A percentile compares a stretch with the other conserved stretches of the same genome.
Evolutionary conservation across 192 early-diverging fungal genomes (phyloP).

Genomic region (Linnemannia hyalina): DNA sequence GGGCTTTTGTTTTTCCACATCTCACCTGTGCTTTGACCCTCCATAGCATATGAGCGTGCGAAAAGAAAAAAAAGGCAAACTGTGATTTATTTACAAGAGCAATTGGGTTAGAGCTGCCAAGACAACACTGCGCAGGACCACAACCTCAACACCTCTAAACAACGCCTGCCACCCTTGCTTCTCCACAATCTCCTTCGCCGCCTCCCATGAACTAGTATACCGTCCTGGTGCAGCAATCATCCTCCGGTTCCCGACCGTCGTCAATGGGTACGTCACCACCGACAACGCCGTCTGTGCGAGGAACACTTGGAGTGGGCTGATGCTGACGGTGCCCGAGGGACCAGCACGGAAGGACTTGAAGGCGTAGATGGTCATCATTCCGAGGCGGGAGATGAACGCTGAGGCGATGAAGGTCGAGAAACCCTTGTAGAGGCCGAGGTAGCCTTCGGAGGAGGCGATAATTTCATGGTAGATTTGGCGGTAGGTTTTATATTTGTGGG

Average conservation of each 20-base stretch:
- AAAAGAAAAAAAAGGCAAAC: no score
- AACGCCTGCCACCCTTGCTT: conserved; percentile 38
- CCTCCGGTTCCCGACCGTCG: conserved; percentile 22
- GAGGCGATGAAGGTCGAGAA: conserved; percentile 15
- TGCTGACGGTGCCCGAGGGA: neutral
- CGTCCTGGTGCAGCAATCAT: conserved; percentile 34
- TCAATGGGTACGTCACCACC: conserved; percentile 26
- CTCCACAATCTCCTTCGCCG: conserved; percentile 39
- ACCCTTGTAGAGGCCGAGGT: conserved; percentile 35
- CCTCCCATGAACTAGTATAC: conserved; percentile 41
- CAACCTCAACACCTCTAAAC: conserved; percentile 27
- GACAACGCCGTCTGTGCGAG: neutral
- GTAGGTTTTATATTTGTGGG: conserved; percentile 16
- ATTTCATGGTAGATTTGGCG: conserved; percentile 7
- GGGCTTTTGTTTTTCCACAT: no score
- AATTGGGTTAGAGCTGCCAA: conserved; percentile 5
- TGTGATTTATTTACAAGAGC: neutral
- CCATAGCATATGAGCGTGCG: no score
- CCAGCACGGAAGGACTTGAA: neutral
- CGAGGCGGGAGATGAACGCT: conserved; percentile 32
- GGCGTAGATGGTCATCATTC: conserved; percentile 25
- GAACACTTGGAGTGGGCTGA: conserved; percentile 10
- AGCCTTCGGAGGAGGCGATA: conserved; percentile 15
- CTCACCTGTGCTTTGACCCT: no score
- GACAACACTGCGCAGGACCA: conserved; percentile 10